Evolutionary conservation across 352 stramenopile species (phyloP), one percentile per base, ranked within the genome.

Genomic region (Phytopythium ostracodes): DNA sequence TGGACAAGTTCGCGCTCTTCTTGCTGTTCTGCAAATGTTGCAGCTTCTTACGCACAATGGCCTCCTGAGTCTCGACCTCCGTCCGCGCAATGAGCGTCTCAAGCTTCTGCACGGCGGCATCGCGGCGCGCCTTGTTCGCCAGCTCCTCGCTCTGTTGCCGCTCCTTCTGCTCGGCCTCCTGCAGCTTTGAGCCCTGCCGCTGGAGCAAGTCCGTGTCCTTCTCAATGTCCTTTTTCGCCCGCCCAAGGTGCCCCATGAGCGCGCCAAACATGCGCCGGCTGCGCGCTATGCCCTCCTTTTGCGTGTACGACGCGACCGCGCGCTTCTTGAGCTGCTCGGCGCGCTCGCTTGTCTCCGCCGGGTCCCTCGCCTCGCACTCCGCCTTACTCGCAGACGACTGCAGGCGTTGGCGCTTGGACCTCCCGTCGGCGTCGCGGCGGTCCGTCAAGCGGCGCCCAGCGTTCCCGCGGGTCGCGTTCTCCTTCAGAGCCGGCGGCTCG

Each of bases 231-330:
- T 79, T 68, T 62, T 94, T 92, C 25, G 85, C 85, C 55, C 88
- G 90, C 52, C 79, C 85, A 18, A 94, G 60, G 67, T 94, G 85
- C 2, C 83, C 81, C 83, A 94, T 92, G 18, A 94, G 56, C 31
- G 81, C 79, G 12, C 85, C 85, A 70, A 94, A 94, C 83, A 94
- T 89, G 50, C 84, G 82, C 18, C 81, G 79, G 53, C 79, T 91
- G 27, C 84, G 73, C 47, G 79, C 82, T 55, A 89, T 79, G 24
- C 74, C 79, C 10, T 89, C 82, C 29, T 87, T 87, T 53, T 87
- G 72, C 40, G 72, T 63, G 55, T 87, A 87, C 31, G 79, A 74
- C 24, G 76, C 82, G 17, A 88, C 71, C 18, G 71, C 75, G n/a
- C 78, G 75, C 61, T 79, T 83, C 54, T 84, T 81, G 7, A 63